A percentile compares a stretch with the other conserved stretches of the same genome.
phyloP scores from a whole-genome alignment of 495 filamentous ascomycete genomes.

The Hypoxylon trugodes region DNA sequence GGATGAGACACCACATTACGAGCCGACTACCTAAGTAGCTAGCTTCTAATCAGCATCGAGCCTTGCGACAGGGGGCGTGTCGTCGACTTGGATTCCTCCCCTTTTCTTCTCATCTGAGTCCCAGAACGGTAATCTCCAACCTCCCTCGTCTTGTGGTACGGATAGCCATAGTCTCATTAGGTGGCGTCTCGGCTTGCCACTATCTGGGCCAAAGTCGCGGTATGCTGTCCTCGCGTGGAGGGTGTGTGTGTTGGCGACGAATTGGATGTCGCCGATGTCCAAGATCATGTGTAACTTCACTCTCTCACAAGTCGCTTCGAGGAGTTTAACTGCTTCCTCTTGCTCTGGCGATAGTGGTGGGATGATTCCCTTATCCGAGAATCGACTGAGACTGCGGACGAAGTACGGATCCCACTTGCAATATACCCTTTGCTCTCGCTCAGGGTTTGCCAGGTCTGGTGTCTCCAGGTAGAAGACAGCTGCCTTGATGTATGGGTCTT shows the following conservation, averaged over 20 bases:
- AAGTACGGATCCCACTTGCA: slow-evolving; percentile 84
- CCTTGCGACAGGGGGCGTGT: slow-evolving; percentile 65
- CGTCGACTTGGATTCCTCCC: slow-evolving; percentile 86
- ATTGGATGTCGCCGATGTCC: slow-evolving; percentile 83
- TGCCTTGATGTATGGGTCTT: slow-evolving; percentile 79
- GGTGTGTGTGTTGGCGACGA: slow-evolving; percentile 73
- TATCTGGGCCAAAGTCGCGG: slow-evolving; percentile 66
- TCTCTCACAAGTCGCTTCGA: slow-evolving; percentile 72
- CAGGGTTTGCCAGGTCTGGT: slow-evolving; percentile 44
- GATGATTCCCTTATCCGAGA: slow-evolving; percentile 71
- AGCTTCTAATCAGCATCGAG: slow-evolving; percentile 41
- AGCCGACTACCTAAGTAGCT: background rate
- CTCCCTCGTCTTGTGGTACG: slow-evolving; percentile 81
- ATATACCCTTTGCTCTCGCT: slow-evolving; percentile 52
- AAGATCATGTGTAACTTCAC: slow-evolving; percentile 79
- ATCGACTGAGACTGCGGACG: slow-evolving; percentile 71
- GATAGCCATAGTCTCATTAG: slow-evolving; percentile 88
- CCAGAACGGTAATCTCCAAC: slow-evolving; percentile 84
- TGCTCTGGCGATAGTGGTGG: slow-evolving; percentile 72
- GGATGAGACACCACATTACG: background rate
- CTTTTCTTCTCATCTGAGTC: slow-evolving; percentile 85
- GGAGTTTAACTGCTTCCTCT: slow-evolving; percentile 66
- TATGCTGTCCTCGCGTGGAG: slow-evolving; percentile 76
- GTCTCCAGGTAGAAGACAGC: slow-evolving; percentile 78
- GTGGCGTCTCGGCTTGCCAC: slow-evolving; percentile 66